Evolutionary conservation across 345 rosid species (phyloP).

Genomic region (Eutrema japonicum): DNA sequence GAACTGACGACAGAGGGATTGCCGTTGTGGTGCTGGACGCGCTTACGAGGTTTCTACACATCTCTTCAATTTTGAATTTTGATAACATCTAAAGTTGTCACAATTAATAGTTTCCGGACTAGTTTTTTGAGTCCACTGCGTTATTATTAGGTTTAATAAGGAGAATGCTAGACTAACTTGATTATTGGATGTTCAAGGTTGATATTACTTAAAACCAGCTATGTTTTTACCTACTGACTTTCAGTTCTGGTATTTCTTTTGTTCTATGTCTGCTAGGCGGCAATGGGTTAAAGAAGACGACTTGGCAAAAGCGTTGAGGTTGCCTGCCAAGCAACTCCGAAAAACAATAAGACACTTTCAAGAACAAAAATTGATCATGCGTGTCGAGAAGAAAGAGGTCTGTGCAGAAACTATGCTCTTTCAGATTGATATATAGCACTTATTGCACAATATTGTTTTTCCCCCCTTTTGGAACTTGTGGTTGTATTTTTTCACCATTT

Average conservation of each 20-base stretch:
- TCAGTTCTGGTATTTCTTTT: neutral
- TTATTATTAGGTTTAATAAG: neutral
- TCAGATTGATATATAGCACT: neutral
- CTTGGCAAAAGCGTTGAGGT: constrained; percentile 82
- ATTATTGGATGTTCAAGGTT: constrained; percentile 2
- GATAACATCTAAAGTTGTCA: neutral
- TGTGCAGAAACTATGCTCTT: constrained; percentile 10
- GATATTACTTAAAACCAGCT: neutral
- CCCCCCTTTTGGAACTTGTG: too few species aligned
- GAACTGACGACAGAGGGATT: constrained; percentile 75
- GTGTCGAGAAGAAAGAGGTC: constrained; percentile 90
- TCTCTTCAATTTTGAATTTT: constrained; percentile 11
- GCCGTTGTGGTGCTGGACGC: constrained; percentile 86
- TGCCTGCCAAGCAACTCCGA: constrained; percentile 83
- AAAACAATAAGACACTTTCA: constrained; percentile 73
- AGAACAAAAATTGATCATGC: constrained; percentile 77
- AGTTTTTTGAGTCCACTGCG: neutral
- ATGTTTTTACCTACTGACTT: constrained; percentile 9
- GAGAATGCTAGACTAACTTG: constrained; percentile 18
- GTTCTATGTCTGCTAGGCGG: constrained; percentile 51
- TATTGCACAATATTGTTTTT: neutral
- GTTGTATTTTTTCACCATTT: neutral
- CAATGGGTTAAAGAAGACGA: constrained; percentile 98
- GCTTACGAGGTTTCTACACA: constrained; percentile 58
- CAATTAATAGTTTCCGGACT: constrained; percentile 6